Conservation (phyloP, 306 rosid genomes). For the Prunus armeniaca region DNA sequence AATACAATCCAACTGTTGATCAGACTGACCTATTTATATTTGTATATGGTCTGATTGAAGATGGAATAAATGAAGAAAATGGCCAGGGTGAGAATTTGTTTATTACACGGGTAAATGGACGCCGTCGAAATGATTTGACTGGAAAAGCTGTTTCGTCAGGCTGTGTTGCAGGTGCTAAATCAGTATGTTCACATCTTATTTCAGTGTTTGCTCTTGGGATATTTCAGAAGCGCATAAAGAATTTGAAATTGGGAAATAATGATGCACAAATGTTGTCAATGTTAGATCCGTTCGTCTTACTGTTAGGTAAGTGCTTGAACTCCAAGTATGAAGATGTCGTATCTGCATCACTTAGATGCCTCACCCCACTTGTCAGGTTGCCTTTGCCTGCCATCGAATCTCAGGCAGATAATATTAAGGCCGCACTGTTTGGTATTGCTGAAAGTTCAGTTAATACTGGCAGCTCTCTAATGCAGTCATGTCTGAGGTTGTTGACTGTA, state of each 20-base stretch:
- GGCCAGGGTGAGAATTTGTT: constrained; percentile 43
- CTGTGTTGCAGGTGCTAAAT: constrained; percentile 41
- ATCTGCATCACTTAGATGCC: constrained; percentile 76
- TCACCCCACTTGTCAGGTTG: constrained; percentile 60
- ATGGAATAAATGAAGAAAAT: constrained; percentile 60
- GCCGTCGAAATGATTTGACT: constrained; percentile 9
- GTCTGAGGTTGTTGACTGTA: constrained; percentile 64
- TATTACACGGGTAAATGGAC: constrained; percentile 26
- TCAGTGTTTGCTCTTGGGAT: constrained; percentile 78
- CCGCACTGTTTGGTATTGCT: constrained; percentile 64
- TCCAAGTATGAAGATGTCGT: constrained; percentile 89
- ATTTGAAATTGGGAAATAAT: constrained; percentile 42
- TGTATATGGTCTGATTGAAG: constrained; percentile 64
- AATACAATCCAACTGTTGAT: constrained; percentile 73
- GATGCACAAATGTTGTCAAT: constrained; percentile 48
- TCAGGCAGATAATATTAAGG: constrained; percentile 67
- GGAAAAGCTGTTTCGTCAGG: constrained; percentile 44
- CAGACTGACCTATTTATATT: constrained; percentile 72
- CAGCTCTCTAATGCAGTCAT: constrained; percentile 79
- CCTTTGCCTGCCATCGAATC: constrained; percentile 75
- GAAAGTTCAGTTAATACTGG: constrained; percentile 51
- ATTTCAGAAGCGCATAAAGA: constrained; percentile 62
- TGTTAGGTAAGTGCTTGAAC: constrained; percentile 54
- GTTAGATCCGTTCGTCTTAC: constrained; percentile 74
- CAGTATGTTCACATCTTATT: constrained; percentile 69